Conservation (phyloP, 1,284 basidiomycete genomes). For the Melanopsichium pennsylvanicum region DNA sequence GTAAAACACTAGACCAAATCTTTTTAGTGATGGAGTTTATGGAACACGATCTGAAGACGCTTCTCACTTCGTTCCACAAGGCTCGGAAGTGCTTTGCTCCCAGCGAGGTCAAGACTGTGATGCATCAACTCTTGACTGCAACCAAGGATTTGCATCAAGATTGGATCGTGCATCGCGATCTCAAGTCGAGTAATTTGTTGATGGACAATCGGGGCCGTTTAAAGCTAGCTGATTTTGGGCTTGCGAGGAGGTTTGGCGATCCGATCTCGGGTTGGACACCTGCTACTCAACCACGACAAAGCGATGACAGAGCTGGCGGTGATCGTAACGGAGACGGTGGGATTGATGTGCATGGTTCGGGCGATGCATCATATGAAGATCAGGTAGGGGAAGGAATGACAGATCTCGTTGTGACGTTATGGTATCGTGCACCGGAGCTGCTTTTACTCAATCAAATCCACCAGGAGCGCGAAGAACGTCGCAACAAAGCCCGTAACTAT, state of each 20-base stretch:
- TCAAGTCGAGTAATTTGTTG: conserved; percentile 95
- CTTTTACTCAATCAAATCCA: conserved; percentile 10
- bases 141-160: conserved; percentile 89
- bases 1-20: conserved; percentile 99
- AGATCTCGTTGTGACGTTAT: conserved; percentile 94
- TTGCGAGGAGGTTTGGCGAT: conserved; percentile 93
- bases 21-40: conserved; percentile 99
- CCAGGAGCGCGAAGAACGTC: not conserved
- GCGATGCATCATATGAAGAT: not conserved
- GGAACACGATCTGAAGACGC: conserved; percentile 96
- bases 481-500: not conserved
- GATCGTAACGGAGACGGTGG: too few relatives aligned
- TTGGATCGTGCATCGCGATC: conserved; percentile 96
- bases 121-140: conserved; percentile 92
- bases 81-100: conserved; percentile 95
- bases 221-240: conserved; percentile 97
- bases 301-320: too few relatives aligned
- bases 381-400: conserved; percentile 79
- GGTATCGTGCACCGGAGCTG: conserved; percentile 80
- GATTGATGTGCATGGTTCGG: too few relatives aligned
- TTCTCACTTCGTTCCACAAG: conserved; percentile 73
- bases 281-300: not conserved
- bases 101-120: conserved; percentile 96
- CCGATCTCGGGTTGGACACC: conserved; percentile 70
- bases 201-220: conserved; percentile 99